Evolutionary conservation across 805 yeast genomes (phyloP).

Genomic region (Metschnikowia lunata): DNA sequence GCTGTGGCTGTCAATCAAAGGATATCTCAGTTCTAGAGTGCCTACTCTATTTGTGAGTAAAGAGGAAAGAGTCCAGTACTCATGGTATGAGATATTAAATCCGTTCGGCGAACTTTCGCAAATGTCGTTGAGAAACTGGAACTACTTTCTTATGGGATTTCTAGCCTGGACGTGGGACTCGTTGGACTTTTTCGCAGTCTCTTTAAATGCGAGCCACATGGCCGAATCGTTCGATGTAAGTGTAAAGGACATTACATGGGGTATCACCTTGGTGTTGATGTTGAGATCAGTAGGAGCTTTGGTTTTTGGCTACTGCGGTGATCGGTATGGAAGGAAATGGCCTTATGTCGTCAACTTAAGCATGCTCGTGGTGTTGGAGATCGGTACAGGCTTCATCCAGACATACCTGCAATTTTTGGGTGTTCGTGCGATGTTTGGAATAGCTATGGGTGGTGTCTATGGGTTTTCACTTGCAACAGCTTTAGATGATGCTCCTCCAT

Average conservation of each 20-base stretch:
- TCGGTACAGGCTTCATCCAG: constrained; percentile 59
- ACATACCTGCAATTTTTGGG: constrained; percentile 56
- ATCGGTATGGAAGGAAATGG: constrained; percentile 58
- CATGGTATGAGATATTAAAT: constrained; percentile 8
- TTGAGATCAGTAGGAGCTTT: constrained; percentile 63
- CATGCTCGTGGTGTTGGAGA: constrained; percentile 49
- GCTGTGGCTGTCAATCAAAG: constrained; percentile 24
- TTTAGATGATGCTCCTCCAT: constrained; percentile 58
- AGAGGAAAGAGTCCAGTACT: constrained; percentile 41
- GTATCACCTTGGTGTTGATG: constrained; percentile 66
- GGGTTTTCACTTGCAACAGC: constrained; percentile 66
- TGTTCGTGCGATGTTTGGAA: constrained; percentile 60
- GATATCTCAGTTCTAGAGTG: constrained; percentile 44
- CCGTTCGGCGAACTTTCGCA: constrained; percentile 41
- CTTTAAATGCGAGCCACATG: constrained; percentile 46
- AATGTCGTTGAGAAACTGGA: constrained; percentile 41
- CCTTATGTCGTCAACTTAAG: constrained; percentile 47
- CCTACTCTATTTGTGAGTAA: constrained; percentile 47
- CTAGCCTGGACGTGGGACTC: constrained; percentile 66
- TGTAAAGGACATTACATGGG: constrained; percentile 62
- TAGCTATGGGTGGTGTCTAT: constrained; percentile 69
- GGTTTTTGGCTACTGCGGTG: constrained; percentile 57
- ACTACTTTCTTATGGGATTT: constrained; percentile 49
- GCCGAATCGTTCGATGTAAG: constrained; percentile 43
- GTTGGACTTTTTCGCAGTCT: constrained; percentile 57